Evolutionary conservation across 2,329 filamentous ascomycete species (phyloP), one percentile per base, ranked within the genome.

Genomic region (Grosmannia penicillata): DNA sequence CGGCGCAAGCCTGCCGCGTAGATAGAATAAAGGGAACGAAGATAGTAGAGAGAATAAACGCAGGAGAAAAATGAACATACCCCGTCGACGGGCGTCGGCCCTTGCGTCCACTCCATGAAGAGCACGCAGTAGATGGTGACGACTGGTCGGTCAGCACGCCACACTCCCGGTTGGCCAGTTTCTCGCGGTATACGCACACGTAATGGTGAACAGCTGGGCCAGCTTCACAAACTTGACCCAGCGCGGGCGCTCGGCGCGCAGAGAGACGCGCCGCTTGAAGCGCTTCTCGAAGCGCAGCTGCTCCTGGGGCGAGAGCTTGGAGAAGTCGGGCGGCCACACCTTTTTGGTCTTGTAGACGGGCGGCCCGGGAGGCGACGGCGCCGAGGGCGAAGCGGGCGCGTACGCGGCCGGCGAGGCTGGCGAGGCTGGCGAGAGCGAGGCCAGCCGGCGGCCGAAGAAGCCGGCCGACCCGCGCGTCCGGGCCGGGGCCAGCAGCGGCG

Each of bases 211-310:
- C 10, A 76, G 70, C 57, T 85, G 81, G 36, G 68, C 67, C 45
- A 85, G 60, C 56, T 74, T 75, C 40, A 78, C 62, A 43, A 60
- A 65, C 55, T 78, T 82, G 30, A 70, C 67, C 75, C 77, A 83
- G 34, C 58, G 56, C 8, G 79, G 78, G 18, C 75, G 62, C 29
- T 68, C 65, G 52, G 69, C 71, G 49, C 74, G 72, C 47, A 82
- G 57, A 41, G 68, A 66, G 21, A 80, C 58, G 38, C 82, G 69
- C 37, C 82, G 68, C 59, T 84, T 81, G 59, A 80, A 87, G 53
- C 80, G 78, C 55, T 81, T 76, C 63, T 89, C 82, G 49, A 85
- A 78, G 31, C 75, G 70, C 53, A 87, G 80, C 57, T 87, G 78
- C 52, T 86, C 75, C 56, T 81, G 80, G 33, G 66, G 61, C 27